Percentiles rank a stretch among this genome's conserved stretches.
Conservation (phyloP, 345 rosid species). For the Crucihimalaya himalaica region DNA sequence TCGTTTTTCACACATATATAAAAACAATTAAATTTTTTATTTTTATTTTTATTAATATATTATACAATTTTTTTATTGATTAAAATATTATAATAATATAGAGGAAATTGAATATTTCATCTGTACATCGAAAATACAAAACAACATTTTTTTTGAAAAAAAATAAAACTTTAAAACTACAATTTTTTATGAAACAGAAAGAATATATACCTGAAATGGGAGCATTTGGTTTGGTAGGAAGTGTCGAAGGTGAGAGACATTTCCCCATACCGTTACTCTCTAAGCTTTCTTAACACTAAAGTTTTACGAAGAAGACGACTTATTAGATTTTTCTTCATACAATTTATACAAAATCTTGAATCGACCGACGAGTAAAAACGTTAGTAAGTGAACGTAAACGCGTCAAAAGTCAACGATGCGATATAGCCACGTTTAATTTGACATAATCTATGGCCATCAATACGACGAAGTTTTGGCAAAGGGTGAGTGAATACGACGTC, state of each 20-base stretch:
- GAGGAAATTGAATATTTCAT: no score
- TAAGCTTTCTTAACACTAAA: neutral
- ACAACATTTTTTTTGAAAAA: no score
- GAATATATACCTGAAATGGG: no score
- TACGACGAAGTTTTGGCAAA: neutral
- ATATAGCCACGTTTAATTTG: neutral
- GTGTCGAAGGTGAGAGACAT: neutral
- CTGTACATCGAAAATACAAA: no score
- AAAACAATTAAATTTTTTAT: no score
- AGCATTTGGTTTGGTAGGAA: neutral
- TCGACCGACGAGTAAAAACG: neutral
- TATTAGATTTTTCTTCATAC: no score
- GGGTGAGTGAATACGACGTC: neutral
- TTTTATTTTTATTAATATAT: no score
- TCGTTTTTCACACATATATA: no score
- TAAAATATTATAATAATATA: no score
- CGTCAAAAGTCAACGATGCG: neutral
- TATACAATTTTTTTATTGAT: no score
- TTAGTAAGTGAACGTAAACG: neutral
- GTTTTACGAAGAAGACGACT: neutral
- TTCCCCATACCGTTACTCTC: slow-evolving; percentile 1
- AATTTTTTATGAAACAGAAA: no score
- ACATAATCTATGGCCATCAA: neutral
- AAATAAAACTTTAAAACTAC: no score
- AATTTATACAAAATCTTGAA: neutral